Percentiles rank a stretch among this genome's conserved stretches.
Evolutionary conservation across 352 stramenopile genomes (phyloP).

Genomic region (Thalassiosira hispida): DNA sequence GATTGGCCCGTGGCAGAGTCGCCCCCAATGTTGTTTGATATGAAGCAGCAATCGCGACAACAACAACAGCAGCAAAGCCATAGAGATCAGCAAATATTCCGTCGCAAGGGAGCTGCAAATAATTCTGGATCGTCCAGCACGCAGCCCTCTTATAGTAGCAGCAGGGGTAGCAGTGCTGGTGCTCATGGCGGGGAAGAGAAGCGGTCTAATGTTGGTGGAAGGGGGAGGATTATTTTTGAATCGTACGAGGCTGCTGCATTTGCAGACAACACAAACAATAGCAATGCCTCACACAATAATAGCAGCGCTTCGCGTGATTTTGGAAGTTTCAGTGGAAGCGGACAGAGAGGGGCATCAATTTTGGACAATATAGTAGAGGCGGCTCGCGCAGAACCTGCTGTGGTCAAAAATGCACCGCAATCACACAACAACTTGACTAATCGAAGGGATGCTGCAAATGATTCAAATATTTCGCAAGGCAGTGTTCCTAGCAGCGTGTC

Average conservation of each 20-base stretch:
- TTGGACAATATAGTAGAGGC: conserved; percentile 18
- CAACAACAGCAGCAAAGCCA: neutral
- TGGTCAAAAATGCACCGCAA: neutral
- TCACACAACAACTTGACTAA: neutral
- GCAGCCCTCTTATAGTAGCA: conserved; percentile 28
- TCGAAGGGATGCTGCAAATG: conserved; percentile 1
- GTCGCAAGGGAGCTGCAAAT: conserved; percentile 8
- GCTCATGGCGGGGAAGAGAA: neutral
- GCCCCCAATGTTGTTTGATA: too few species aligned
- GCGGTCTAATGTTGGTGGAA: neutral
- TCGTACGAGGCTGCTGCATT: conserved; percentile 20
- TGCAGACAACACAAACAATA: neutral
- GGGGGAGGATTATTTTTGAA: conserved; percentile 10
- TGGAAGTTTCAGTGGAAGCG: neutral
- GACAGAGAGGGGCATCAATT: neutral
- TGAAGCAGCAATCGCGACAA: neutral
- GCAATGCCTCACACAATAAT: neutral
- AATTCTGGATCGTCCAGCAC: conserved; percentile 7
- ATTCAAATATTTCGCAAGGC: neutral
- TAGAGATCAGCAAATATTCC: conserved; percentile 58
- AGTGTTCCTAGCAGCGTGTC: neutral
- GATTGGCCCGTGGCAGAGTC: too few species aligned
- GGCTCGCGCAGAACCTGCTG: neutral
- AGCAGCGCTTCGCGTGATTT: conserved; percentile 13
- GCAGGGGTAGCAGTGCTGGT: conserved; percentile 9